Evolutionary conservation across 768 basidiomycete genomes (phyloP), one percentile per base, ranked within the genome.

Genomic region (Lactarius sp.): DNA sequence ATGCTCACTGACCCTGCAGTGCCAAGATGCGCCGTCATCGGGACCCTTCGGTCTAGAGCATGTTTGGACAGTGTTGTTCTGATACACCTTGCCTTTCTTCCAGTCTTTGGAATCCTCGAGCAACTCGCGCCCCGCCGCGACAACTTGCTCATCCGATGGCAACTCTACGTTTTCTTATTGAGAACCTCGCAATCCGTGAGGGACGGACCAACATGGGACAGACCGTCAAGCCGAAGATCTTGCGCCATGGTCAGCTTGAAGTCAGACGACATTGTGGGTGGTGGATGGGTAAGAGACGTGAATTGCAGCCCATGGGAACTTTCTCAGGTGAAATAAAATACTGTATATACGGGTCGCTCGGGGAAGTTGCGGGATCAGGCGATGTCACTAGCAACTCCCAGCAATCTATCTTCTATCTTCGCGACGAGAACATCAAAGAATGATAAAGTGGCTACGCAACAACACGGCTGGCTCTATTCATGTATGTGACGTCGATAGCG

Each of bases 1-100:
- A 73, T 92, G 90, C 69, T 82, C 80, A 70, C 88, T 89, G 62
- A 84, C 72, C 27, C 89, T 81, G 71, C 81, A 82, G 69, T 88
- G 80, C 88, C 89, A 92, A 3, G 79, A 73, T 41, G 85, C 83
- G 31, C 79, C 82, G 64, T 86, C 85, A 6, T 72, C 78, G 13
- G 79, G 73, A 3, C 75, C 77, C 69, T 86, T 89, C 42, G 81
- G 71, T 14, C 77, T 80, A 33, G 73, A 78, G 60, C 74, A 79
- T 10, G 85, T 86, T 70, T 83, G 80, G 68, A 91, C 86, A 3
- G 70, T 77, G 60, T 75, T 71, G 59, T 80, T 79, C 66, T 80
- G 75, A 69, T 78, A 85, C 4, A 81, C 78, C 71, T 88, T 92
- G 22, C 88, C 88, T 60, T 76, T 76, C 72, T 85, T 86, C 89